Base-by-base conservation (phyloP, 2,329 filamentous ascomycete species). In the Myriosclerotinia duriaeana region DNA sequence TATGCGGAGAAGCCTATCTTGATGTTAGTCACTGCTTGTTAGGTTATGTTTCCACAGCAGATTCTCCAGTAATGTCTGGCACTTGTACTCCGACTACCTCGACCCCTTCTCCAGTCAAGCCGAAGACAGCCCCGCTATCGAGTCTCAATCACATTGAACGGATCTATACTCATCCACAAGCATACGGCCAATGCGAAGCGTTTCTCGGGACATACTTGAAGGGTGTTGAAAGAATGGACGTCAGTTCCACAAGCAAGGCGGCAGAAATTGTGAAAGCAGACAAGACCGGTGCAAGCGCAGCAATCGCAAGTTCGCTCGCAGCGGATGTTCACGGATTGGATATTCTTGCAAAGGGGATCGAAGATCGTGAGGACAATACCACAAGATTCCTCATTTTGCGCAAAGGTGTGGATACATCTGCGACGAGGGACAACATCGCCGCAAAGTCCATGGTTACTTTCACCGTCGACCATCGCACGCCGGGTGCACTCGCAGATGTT, bases 91-190 rank as follows among this genome's bases (percentile, higher is more conserved):
- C 83, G n/a, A 85, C 83, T 12, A 77, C 76, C 17, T 76, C 76
- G 22, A 77, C 79, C 54, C 84, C 83, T 3, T 76, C 74, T 53
- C 81, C 81, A 20, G 72, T 73, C n/a, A 79, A 78, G 71, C 81
- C 82, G 36, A 78, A 78, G 69, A 77, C 80, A 50, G 78, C 78
- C 69, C 86, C 87, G 3, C 72, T 84, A 50, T 73, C 76, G 62
- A 79, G 80, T 69, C 78, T 93, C 69, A 78, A 80, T 65, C 83
- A 89, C 72, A 84, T 98, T 74, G 85, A 83, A 72, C 89, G 89
- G 74, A 79, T 99, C 52, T 96, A 97, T 80, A 95, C 92, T 34
- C 95, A 99, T 78, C 93, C 94, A 12, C 95, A 99, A 79, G 95
- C 93, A 38, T 97, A 95, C 82, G 93, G 93, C 36, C 95, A 99